These are phyloP conservation scores for Xylariaceae sp. DNA, from an alignment of 2,329 filamentous ascomycete species.

Conservation along the genomic window DNA sequence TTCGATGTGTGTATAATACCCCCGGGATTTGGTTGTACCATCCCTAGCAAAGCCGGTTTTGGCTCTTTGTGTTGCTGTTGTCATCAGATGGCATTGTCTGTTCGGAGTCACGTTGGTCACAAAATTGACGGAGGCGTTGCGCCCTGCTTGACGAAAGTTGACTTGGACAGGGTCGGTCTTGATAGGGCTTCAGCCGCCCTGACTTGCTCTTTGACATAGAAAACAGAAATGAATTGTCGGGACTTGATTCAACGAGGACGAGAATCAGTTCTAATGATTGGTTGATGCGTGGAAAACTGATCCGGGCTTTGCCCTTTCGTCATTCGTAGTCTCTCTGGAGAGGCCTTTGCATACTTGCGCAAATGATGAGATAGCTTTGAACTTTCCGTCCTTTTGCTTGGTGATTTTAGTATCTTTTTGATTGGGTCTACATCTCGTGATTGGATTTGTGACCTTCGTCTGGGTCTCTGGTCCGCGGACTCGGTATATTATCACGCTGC, in stretches of 20 bases:
- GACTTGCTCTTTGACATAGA: not conserved
- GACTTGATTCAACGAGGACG: conserved; percentile 2
- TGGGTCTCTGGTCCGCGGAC: no score
- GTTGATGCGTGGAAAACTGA: conserved; percentile 1
- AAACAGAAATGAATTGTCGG: not conserved
- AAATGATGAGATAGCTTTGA: no score
- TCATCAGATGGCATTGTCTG: conserved; percentile 15
- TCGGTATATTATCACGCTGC: no score
- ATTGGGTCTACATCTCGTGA: no score
- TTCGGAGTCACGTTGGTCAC: conserved; percentile 12
- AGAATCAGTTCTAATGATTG: not conserved
- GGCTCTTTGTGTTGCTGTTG: conserved; percentile 15
- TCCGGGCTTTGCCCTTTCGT: not conserved
- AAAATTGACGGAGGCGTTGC: conserved; percentile 7
- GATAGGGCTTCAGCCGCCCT: conserved; percentile 3
- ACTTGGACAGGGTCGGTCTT: conserved; percentile 16
- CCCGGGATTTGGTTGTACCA: conserved; percentile 16
- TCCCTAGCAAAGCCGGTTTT: conserved; percentile 13
- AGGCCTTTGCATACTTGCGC: no score
- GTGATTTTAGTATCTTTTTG: no score
- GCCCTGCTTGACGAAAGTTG: conserved; percentile 8
- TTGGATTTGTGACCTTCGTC: no score
- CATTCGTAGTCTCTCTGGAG: no score
- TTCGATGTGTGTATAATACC: conserved; percentile 30
- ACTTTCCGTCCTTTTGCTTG: no score